Evolutionary conservation across 805 yeast genomes (phyloP), one percentile per base, ranked within the genome.

Genomic region (Priceomyces melissophilus): DNA sequence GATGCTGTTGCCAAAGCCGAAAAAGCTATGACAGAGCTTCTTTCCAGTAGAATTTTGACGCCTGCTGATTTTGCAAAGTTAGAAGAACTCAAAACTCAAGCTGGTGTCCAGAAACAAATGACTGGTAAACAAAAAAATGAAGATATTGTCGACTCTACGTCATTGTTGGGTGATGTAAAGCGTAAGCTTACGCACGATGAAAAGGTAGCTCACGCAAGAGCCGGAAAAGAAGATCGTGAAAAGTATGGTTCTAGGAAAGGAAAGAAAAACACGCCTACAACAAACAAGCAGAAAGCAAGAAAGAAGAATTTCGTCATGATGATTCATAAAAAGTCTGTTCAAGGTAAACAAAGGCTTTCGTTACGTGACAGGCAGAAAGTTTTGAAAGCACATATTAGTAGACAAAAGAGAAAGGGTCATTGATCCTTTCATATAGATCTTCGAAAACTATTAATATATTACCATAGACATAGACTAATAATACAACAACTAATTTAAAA

Each of bases 291-390:
- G 67, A 93, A 93, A 79, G 95, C 89, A 16, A 79, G 98, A 65
- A 88, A 88, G 88, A 93, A 93, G 96, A 93, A 93, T 68, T 93
- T 89, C 60, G 91, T 93, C 60, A 93, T 93, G 99, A 87, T 87
- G 91, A 87, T 93, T 53, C 99, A 93, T 67, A 93, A 91, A 71
- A 81, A 81, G 55, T 82, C 87, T 38, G 98, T 93, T 30, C 95
- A 87, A 65, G 98, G 98, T 48, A 93, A 93, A 65, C 90, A 84
- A 48, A 86, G 83, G 68, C 73, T 84, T 76, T 87, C 96, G 42
- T 72, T 93, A 54, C 76, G 96, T 54, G 98, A 93, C 62, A 82
- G 88, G 63, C 97, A 90, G 63, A 86, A 81, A 62, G 81, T 86
- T 13, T 67, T 93, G 54, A 73, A 83, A 47, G 96, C 96, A 2